Percentiles rank a stretch among this genome's conserved stretches.
These are phyloP conservation scores for Psilocybe sp. DNA, from an alignment of 768 basidiomycete genomes.

Conservation along the genomic window DNA sequence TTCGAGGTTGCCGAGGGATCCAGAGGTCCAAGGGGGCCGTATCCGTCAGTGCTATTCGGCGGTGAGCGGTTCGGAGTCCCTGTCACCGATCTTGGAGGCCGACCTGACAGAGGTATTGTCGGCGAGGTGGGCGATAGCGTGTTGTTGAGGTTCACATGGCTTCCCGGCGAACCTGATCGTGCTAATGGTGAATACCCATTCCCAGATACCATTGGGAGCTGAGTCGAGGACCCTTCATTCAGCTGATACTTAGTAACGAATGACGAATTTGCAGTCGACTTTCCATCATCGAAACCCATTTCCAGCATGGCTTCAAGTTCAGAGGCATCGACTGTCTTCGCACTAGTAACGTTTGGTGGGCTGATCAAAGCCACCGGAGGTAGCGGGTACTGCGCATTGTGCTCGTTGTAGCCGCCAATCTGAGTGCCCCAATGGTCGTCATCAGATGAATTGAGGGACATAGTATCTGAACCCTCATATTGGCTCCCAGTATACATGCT, in stretches of 20 bases:
- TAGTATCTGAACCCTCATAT: conserved; percentile 77
- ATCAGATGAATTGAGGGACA: conserved; percentile 82
- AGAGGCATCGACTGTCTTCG: conserved; percentile 56
- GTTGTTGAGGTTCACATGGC: conserved; percentile 24
- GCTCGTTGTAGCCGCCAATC: conserved; percentile 94
- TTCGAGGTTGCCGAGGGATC: conserved; percentile 47
- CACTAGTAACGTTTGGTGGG: conserved; percentile 37
- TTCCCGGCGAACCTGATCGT: conserved; percentile 44
- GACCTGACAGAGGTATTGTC: conserved; percentile 23
- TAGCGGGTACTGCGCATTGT: conserved; percentile 72
- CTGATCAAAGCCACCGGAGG: conserved; percentile 74
- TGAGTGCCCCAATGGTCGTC: conserved; percentile 96
- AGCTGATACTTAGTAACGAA: conserved; percentile 61
- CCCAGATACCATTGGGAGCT: conserved; percentile 35
- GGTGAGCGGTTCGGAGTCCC: conserved; percentile 8
- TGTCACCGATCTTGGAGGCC: conserved; percentile 7
- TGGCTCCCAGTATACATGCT: conserved; percentile 48
- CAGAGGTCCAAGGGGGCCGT: conserved; percentile 59
- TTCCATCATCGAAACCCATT: conserved; percentile 78
- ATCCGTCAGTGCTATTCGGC: conserved; percentile 27
- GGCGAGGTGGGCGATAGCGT: conserved; percentile 40
- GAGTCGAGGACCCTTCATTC: conserved; percentile 49
- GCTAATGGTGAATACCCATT: conserved; percentile 60
- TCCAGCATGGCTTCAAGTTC: conserved; percentile 94
- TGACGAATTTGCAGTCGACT: conserved; percentile 44